Base-by-base conservation (phyloP, 2,329 filamentous ascomycete species). In the Pseudocercospora eumusae region DNA sequence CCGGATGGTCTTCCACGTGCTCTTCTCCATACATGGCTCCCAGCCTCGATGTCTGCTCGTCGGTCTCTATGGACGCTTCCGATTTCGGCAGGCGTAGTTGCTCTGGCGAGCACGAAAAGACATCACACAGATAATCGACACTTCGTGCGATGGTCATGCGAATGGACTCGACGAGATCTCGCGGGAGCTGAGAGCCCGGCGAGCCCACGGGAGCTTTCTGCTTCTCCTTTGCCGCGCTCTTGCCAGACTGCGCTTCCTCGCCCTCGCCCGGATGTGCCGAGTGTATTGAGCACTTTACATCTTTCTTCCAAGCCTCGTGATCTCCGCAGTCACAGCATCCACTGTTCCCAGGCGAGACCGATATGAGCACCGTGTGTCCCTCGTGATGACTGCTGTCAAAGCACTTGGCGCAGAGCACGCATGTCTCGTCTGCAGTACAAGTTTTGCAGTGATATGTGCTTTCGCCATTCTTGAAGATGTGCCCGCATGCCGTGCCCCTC, bases 291-390 rank as follows among this genome's bases (percentile, higher is more conserved):
- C 95, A 99, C 74, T 91, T 88, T 66, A 98, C 84, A 47, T 93
- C 92, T 53, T 87, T 82, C 74, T 87, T 87, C 93, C 96, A 99
- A 10, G 95, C 96, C 77, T 99, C 96, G 20, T 89, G 86, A 74
- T 99, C 95, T 62, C 95, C 95, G 74, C 95, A 99, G 77, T 99
- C 95, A 77, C 95, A 99, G 79, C 96, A 98, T 49, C 93, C 93
- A 72, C 90, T 95, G 74, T 97, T 96, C 6, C 93, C 93, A 2
- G 90, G 86, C 0, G 92, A 96, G 52, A 96, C 87, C 61, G 84
- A 90, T 62, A 99, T 92, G 71, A 90, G 89, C 59, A 98, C 93
- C 79, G 92, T 91, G 77, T 99, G 95, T 11, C 89, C 93, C 10
- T 91, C 89, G 76, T 99, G 95, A 73, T 99, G 93, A 42, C 93